Base-by-base conservation (phyloP, 257 asterid species). In the Solanum tarijense region DNA sequence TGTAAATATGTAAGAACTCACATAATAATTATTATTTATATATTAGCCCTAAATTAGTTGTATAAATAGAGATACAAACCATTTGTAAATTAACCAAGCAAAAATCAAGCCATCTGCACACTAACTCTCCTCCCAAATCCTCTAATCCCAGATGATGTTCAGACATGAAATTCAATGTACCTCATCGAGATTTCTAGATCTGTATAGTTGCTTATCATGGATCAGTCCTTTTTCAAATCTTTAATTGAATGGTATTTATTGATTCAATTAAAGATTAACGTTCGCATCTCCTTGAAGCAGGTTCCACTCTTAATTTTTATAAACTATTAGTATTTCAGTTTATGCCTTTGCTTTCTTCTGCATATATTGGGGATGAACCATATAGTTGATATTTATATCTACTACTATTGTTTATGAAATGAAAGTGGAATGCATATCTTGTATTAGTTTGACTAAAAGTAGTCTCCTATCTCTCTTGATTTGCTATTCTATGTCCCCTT, bases 281-380 rank as follows among this genome's bases (percentile, higher is more conserved):
- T 96, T 96, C 86, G 98, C 27, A 93, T 96, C 90, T 96, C 98
- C 74, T 91, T 95, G 90, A 96, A 97, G 94, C 98, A 97, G 98
- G 99, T 97, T 83, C 4, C 88, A n/a, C 69, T 21, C 38, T 9
- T 6, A 20, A 48, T 55, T 86, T 86, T 84, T 6, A 46, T 81
- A 27, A 75, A 27, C 60, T 78, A n/a, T 78, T 39, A 13, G 34
- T 39, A n/a, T 41, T 25, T 12, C 25, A 25, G n/a, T 39, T 35
- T 78, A 41, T 78, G 25, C 36, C n/a, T 78, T 25, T 41, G 65
- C 38, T 16, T 79, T n/a, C 7, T n/a, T 78, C 39, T 74, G 29
- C 38, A 46, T 74, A 46, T 29, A 35, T 20, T 10, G 20, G 31
- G 52, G 41, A 74, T 74, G 82, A 74, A 74, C 52, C 83, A 1